Conservation (phyloP, 192 early-diverging fungal genomes). For the Dissophora ornata region DNA sequence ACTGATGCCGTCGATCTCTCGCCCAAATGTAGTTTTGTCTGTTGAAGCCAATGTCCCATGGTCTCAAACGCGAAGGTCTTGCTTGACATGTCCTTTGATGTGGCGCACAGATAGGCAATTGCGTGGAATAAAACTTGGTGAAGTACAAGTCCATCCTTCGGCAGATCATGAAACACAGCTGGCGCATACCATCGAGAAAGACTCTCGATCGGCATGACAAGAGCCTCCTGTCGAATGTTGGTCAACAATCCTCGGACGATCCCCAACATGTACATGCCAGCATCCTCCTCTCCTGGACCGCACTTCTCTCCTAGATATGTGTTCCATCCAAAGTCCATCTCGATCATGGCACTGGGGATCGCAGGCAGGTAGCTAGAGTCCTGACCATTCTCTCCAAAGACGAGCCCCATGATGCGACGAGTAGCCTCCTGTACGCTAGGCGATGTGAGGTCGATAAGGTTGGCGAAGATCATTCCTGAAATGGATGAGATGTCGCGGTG, state of each 20-base stretch:
- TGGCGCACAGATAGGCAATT: conserved; percentile 70
- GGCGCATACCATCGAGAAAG: conserved; percentile 41
- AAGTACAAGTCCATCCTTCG: conserved; percentile 37
- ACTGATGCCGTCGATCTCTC: conserved; percentile 23
- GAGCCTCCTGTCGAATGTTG: conserved; percentile 54
- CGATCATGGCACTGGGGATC: conserved; percentile 33
- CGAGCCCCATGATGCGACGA: conserved; percentile 18
- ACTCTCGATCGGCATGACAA: conserved; percentile 37
- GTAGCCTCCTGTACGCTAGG: conserved; percentile 28
- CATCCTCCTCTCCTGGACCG: conserved; percentile 49
- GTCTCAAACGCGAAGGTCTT: conserved; percentile 81
- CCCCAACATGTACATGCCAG: conserved; percentile 57
- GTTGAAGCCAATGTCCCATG: conserved; percentile 76
- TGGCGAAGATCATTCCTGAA: conserved; percentile 53
- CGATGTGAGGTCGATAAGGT: conserved; percentile 39
- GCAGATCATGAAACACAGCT: conserved; percentile 32
- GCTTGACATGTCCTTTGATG: conserved; percentile 69
- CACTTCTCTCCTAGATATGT: conserved; percentile 48
- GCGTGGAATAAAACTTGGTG: conserved; percentile 73
- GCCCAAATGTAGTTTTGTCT: conserved; percentile 56
- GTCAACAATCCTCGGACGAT: conserved; percentile 61
- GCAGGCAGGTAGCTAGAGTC: conserved; percentile 26
- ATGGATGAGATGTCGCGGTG: conserved; percentile 52
- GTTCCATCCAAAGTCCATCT: conserved; percentile 50
- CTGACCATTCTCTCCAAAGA: conserved; percentile 29